phyloP scores from a whole-genome alignment of 148 eudicot genomes.

The Fagopyrum tataricum region DNA sequence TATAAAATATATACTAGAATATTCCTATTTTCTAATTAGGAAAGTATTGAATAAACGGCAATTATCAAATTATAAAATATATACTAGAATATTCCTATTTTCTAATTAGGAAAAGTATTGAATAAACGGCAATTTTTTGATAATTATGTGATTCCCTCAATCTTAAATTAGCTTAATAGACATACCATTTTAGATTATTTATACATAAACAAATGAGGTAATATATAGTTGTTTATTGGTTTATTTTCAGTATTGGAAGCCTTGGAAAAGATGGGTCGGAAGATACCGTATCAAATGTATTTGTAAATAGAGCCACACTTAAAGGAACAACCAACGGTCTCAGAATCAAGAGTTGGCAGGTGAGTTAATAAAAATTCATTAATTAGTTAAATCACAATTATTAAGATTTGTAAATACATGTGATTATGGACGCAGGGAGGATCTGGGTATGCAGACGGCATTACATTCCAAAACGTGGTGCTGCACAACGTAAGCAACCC shows the following conservation, averaged over 20 bases:
- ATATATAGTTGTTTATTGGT: neutral
- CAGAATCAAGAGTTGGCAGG: slow-evolving; percentile 98
- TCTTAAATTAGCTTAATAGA: too few relatives aligned
- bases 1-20: too few relatives aligned
- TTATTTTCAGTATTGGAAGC: slow-evolving; percentile 69
- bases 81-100: too few relatives aligned
- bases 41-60: too few relatives aligned
- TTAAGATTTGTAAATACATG: too few relatives aligned
- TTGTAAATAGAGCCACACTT: slow-evolving; percentile 47
- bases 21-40: too few relatives aligned
- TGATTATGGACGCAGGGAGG: slow-evolving; percentile 54
- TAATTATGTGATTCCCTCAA: neutral
- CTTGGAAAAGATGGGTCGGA: slow-evolving; percentile 49
- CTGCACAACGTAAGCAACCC: slow-evolving; percentile 75
- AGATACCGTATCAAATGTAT: slow-evolving; percentile 56
- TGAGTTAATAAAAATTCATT: slow-evolving; percentile 16
- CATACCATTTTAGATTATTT: too few relatives aligned
- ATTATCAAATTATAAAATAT: too few relatives aligned
- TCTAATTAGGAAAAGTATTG: too few relatives aligned
- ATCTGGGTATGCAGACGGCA: slow-evolving; percentile 59
- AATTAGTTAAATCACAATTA: too few relatives aligned
- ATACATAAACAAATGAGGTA: too few relatives aligned
- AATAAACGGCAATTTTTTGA: too few relatives aligned
- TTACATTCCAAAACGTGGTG: slow-evolving; percentile 52
- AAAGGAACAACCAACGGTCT: slow-evolving; percentile 75